Percentiles rank a stretch among this genome's conserved stretches.
Conservation (phyloP, 306 rosid species). For the Vigna unguiculata region DNA sequence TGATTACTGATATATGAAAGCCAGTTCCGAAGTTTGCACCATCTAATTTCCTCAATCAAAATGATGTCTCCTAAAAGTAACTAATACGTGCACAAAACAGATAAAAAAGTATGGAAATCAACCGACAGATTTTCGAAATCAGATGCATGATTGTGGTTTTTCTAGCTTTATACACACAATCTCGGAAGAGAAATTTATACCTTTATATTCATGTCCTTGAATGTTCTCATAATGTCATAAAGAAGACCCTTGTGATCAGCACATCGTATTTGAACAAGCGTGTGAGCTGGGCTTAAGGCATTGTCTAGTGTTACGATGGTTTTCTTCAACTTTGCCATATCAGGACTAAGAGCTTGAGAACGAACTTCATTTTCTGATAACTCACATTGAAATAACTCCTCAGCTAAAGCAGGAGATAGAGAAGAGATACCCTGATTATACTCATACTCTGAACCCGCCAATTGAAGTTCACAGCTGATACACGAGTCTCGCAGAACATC, state of each 20-base stretch:
- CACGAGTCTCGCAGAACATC: conserved; percentile 64
- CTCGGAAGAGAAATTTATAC: conserved; percentile 46
- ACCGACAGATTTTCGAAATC: background rate
- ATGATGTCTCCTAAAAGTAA: conserved; percentile 10
- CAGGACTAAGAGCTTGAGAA: conserved; percentile 72
- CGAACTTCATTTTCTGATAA: conserved; percentile 56
- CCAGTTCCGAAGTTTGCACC: conserved; percentile 11
- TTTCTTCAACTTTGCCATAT: conserved; percentile 66
- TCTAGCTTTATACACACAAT: conserved; percentile 4
- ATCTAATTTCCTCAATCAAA: conserved; percentile 1
- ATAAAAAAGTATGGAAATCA: conserved; percentile 7
- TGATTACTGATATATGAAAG: conserved; percentile 7
- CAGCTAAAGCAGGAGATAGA: conserved; percentile 59
- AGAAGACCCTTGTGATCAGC: conserved; percentile 82
- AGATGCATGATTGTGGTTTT: conserved; percentile 17
- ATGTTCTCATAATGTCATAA: conserved; percentile 77
- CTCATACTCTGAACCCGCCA: conserved; percentile 70
- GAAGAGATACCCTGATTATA: conserved; percentile 59
- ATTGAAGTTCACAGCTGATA: conserved; percentile 69
- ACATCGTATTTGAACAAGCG: conserved; percentile 70
- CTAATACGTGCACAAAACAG: background rate
- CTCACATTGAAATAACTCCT: conserved; percentile 66
- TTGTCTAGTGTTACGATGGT: conserved; percentile 65
- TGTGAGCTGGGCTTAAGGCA: conserved; percentile 77
- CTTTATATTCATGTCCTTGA: conserved; percentile 74